Percentiles rank a stretch among this genome's conserved stretches.
These are phyloP conservation scores for Nevesoporus exiguus DNA, from an alignment of 768 basidiomycete species.

Conservation along the genomic window DNA sequence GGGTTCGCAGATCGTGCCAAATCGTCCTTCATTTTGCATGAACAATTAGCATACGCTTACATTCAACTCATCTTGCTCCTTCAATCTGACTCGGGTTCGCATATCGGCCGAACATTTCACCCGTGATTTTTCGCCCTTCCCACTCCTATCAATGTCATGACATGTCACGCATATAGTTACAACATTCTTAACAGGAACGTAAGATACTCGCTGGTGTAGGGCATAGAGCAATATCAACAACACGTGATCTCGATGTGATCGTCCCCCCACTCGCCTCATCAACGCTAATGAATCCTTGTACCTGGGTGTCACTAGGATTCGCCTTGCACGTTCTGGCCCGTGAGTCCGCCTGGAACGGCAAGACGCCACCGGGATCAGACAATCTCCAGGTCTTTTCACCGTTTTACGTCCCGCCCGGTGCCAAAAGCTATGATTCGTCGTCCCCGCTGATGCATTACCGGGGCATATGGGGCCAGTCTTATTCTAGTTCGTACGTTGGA, in stretches of 20 bases:
- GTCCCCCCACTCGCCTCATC: neutral
- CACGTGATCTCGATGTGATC: slow-evolving; percentile 22
- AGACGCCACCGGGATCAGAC: slow-evolving; percentile 46
- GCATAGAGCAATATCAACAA: slow-evolving; percentile 7
- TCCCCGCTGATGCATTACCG: slow-evolving; percentile 65
- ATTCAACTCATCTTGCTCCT: slow-evolving; percentile 26
- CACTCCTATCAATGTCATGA: slow-evolving; percentile 22
- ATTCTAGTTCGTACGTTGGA: slow-evolving; percentile 48
- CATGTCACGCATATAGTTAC: slow-evolving; percentile 34
- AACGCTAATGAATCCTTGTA: slow-evolving; percentile 6
- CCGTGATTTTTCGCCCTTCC: slow-evolving; percentile 15
- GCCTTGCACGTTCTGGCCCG: slow-evolving; percentile 7
- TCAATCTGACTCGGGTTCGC: slow-evolving; percentile 19
- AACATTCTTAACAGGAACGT: slow-evolving; percentile 24
- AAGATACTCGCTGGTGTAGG: slow-evolving; percentile 7
- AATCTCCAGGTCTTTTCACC: slow-evolving; percentile 51
- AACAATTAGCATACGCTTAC: slow-evolving; percentile 27
- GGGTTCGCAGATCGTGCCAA: slow-evolving; percentile 15
- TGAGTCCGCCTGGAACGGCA: slow-evolving; percentile 70
- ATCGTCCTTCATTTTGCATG: slow-evolving; percentile 26
- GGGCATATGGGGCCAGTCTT: slow-evolving; percentile 55
- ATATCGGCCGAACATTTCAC: slow-evolving; percentile 27
- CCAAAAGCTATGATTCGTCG: slow-evolving; percentile 65
- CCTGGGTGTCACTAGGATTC: slow-evolving; percentile 7
- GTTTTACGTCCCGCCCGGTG: slow-evolving; percentile 71